Evolutionary conservation across 176 grass and related monocot species (phyloP), one percentile per base, ranked within the genome.

Genomic region (Eragrostis curvula): DNA sequence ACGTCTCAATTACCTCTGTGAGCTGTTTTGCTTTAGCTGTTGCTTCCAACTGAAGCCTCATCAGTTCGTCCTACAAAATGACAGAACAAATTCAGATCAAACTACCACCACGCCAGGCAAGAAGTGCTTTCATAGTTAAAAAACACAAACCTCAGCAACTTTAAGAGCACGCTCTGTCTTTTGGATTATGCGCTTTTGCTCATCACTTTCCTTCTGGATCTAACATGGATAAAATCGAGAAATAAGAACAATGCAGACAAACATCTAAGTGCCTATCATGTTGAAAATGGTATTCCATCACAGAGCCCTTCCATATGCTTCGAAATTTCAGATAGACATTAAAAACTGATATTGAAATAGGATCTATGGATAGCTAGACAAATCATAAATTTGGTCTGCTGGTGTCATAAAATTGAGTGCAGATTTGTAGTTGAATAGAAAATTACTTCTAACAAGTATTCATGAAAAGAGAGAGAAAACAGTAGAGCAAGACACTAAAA

Each of bases 141-240:
- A 52, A 78, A 87, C 8, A 55, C 74, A 86, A 56, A 99, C 97
- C 97, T 99, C 93, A 21, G 97, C 93, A 68, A 93, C 85, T 90
- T 94, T 88, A 88, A 99, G 93, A 87, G 91, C 93, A 76, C 66
- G 93, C 53, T 99, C 93, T 10, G 91, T 99, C 85, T 96, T 99
- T 65, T 87, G 83, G 82, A 94, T 90, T 75, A 64, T 89, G 50
- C 79, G 88, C 39, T 87, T 96, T 88, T 84, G 89, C 29, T 94
- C 83, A 21, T 96, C 89, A 50, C 79, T 96, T 72, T 84, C 68
- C 80, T 94, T 99, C 87, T 90, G 83, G 51, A 99, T 74, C 97
- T 99, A 90, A 8, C 83, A 85, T 78, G 29, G 11, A 46, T 0
- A 87, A 81, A 78, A 44, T 57, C 18, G 32, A 90, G 43, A 75